Conservation (phyloP, 495 filamentous ascomycete species). For the Bacidia gigantensis region DNA sequence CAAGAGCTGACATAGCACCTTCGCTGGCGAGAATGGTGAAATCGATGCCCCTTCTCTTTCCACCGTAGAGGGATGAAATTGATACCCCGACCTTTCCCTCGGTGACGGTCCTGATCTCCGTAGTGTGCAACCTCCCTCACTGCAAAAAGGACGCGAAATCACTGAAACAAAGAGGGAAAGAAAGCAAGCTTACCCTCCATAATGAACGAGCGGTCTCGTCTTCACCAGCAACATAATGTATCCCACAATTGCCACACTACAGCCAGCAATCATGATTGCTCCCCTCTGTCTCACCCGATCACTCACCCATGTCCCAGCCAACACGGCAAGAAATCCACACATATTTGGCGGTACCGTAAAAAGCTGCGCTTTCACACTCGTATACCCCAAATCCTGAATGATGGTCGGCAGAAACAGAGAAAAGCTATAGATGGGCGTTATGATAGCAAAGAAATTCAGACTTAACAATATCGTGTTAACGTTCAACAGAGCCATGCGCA, state of each 20-base stretch:
- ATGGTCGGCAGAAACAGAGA: slow-evolving; percentile 40
- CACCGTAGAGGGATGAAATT: too few relatives aligned
- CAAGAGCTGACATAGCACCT: too few relatives aligned
- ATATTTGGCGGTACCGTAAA: slow-evolving; percentile 39
- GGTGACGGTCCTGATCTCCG: too few relatives aligned
- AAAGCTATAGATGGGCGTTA: slow-evolving; percentile 27
- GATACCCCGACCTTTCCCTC: too few relatives aligned
- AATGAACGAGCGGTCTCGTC: slow-evolving; percentile 17
- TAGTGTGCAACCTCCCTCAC: too few relatives aligned
- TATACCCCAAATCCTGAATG: slow-evolving; percentile 34
- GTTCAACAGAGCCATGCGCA: slow-evolving; percentile 29
- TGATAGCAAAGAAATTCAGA: slow-evolving; percentile 15
- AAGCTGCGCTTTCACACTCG: slow-evolving; percentile 33
- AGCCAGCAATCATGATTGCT: slow-evolving; percentile 29
- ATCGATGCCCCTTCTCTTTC: too few relatives aligned
- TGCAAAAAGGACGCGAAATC: neutral
- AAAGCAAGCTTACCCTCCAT: slow-evolving; percentile 15
- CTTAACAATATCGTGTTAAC: slow-evolving; percentile 24
- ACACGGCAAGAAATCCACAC: slow-evolving; percentile 31
- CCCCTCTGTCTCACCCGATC: slow-evolving; percentile 30
- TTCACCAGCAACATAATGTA: slow-evolving; percentile 25
- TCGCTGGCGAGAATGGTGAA: too few relatives aligned
- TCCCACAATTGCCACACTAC: slow-evolving; percentile 27
- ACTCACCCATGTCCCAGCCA: slow-evolving; percentile 25
- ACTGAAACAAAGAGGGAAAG: neutral